Percentiles rank a stretch among this genome's conserved stretches.
Conservation (phyloP, 129 eudicot species). For the Saposhnikovia divaricata region DNA sequence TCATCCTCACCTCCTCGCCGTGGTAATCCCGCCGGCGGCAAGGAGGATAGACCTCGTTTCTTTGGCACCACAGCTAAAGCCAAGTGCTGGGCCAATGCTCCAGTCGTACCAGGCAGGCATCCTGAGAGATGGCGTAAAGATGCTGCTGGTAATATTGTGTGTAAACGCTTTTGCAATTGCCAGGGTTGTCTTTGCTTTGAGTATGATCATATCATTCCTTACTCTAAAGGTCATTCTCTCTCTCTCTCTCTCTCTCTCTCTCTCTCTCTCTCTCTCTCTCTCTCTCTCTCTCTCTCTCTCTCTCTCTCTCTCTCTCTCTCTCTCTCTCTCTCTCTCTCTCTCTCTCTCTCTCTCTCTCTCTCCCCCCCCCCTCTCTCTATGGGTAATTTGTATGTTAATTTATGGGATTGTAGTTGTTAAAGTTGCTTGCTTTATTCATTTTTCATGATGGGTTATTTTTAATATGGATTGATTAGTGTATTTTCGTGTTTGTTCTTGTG, state of each 20-base stretch:
- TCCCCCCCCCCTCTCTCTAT: too few species aligned
- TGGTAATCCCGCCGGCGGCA: conserved; percentile 13
- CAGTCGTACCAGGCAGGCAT: conserved; percentile 66
- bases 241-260: neutral
- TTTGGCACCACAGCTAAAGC: conserved; percentile 58
- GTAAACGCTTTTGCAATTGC: conserved; percentile 84
- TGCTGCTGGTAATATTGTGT: conserved; percentile 84
- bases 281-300: neutral
- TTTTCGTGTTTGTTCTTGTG: neutral
- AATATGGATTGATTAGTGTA: neutral
- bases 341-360: conserved; percentile 2
- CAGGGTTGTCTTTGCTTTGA: conserved; percentile 97
- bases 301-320: neutral
- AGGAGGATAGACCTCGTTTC: conserved; percentile 58
- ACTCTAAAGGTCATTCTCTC: conserved; percentile 64
- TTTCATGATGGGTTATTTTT: neutral
- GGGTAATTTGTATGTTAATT: neutral
- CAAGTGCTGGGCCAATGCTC: conserved; percentile 73
- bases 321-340: too few species aligned
- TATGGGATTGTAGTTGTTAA: neutral
- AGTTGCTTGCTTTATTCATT: neutral
- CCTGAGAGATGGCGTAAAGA: conserved; percentile 98
- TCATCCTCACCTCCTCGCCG: neutral
- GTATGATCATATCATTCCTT: conserved; percentile 91
- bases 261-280: neutral